A percentile compares a stretch with the other conserved stretches of the same genome.
Evolutionary conservation across 352 stramenopile genomes (phyloP).

Genomic region (Pythium monospermum): DNA sequence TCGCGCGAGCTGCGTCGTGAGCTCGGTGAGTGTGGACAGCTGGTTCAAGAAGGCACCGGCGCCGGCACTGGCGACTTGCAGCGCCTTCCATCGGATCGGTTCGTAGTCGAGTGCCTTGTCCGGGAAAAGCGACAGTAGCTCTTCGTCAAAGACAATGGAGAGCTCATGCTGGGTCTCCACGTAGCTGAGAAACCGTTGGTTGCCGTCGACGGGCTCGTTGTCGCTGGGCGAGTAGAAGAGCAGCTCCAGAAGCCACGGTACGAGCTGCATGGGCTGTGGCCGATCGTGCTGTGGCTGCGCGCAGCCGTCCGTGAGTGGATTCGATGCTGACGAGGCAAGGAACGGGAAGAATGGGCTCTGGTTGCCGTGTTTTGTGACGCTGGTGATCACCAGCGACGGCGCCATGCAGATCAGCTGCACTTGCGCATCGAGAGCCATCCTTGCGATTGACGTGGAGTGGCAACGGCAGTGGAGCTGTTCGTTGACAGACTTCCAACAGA

Average conservation of each 20-base stretch:
- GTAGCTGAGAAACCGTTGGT: conserved; percentile 50
- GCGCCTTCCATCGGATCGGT: conserved; percentile 46
- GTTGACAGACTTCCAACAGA: background rate
- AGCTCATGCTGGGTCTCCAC: conserved; percentile 65
- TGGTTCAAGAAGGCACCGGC: conserved; percentile 50
- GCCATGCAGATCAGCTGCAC: conserved; percentile 57
- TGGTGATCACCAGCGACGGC: conserved; percentile 52
- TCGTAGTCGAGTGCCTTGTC: conserved; percentile 37
- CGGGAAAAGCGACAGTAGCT: conserved; percentile 34
- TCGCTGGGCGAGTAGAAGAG: conserved; percentile 42
- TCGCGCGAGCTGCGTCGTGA: conserved; percentile 48
- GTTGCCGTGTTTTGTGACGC: conserved; percentile 31
- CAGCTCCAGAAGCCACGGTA: conserved; percentile 45
- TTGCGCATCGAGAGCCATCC: conserved; percentile 20
- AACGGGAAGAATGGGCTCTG: conserved; percentile 24
- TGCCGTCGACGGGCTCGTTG: background rate
- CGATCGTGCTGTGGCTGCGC: background rate
- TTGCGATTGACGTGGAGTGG: background rate
- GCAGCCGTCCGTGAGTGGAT: background rate
- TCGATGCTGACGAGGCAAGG: conserved; percentile 5
- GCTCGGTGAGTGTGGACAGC: conserved; percentile 47
- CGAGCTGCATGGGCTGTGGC: conserved; percentile 21
- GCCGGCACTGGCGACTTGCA: conserved; percentile 55
- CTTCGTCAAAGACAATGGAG: conserved; percentile 57
- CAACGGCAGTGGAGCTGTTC: background rate